phyloP scores from a whole-genome alignment of 371 early-diverging fungal genomes.

The Blakeslea trispora region DNA sequence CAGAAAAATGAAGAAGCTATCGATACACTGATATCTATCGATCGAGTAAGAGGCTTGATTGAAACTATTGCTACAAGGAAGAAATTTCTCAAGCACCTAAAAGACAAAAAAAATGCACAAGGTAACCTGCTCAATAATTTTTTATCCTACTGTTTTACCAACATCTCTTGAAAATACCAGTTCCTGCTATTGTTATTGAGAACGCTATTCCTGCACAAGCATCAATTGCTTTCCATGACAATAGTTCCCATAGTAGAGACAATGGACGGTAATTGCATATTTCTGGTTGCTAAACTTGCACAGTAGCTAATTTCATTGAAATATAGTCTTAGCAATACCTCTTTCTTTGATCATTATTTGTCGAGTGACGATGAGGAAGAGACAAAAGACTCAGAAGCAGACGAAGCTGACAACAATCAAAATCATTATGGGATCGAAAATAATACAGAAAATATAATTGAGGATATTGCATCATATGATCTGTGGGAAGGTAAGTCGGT shows the following conservation, averaged over 20 bases:
- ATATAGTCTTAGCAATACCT: constrained; percentile 8
- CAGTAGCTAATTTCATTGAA: background rate
- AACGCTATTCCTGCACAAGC: constrained; percentile 9
- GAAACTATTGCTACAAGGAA: constrained; percentile 49
- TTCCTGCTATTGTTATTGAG: constrained; percentile 37
- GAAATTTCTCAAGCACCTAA: constrained; percentile 43
- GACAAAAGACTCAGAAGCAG: constrained; percentile 6
- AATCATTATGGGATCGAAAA: constrained; percentile 2
- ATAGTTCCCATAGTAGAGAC: constrained; percentile 6
- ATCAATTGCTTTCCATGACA: background rate
- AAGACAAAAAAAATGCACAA: constrained; percentile 23
- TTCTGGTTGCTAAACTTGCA: background rate
- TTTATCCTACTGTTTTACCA: background rate
- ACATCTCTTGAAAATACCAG: constrained; percentile 14
- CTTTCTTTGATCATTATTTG: constrained; percentile 14
- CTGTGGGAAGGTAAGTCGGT: constrained; percentile 24
- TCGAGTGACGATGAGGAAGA: constrained; percentile 14
- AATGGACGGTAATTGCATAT: constrained; percentile 5
- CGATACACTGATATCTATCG: constrained; percentile 45
- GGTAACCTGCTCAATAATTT: background rate
- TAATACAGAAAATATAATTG: constrained; percentile 3
- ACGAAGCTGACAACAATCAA: background rate
- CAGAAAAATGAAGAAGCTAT: constrained; percentile 49
- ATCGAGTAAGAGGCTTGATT: constrained; percentile 48
- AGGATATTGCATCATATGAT: constrained; percentile 22